Evolutionary conservation across 2,329 filamentous ascomycete species (phyloP), one percentile per base, ranked within the genome.

Genomic region (Aspergillus novofumigatus): DNA sequence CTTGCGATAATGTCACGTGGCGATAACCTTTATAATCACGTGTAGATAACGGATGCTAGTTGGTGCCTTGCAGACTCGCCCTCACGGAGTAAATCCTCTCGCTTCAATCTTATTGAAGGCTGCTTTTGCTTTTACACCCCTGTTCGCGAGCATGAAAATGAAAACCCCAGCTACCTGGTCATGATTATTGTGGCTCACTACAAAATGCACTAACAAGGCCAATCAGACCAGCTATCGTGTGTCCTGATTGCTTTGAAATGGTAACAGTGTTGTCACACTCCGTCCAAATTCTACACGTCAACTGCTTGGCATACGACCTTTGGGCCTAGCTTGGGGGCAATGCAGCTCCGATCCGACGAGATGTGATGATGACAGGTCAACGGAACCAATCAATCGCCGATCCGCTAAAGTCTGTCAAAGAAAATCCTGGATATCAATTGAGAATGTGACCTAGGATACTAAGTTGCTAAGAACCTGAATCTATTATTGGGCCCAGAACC

Each of bases 351-450:
- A 21, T 47, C 44, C 9, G 26, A n/a, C 11, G 7, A 38, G 20
- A 49, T 54, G 45, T 32, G 17, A 42, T 21, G 45, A 42, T 55
- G 53, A 55, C 53, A 55, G 53, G 50, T 55, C 35, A 11, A 51
- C n/a, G 23, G 21, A 20, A n/a, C 53, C 48, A 55, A 51, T 55
- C 44, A 51, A 44, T 28, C 8, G 44, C 10, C 1, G 23, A 47
- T 25, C 44, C 11, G 44, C 14, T 29, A 26, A 20, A 38, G 38
- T 14, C 48, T 51, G 53, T 49, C 47, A 45, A 17, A 28, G 20
- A 51, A 26, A 38, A 51, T n/a, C 20, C 11, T 14, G 29, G 17
- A 51, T n/a, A 41, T 32, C 3, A 11, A 41, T 35, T 35, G 26
- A 35, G 10, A 14, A 51, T 32, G 28, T 14, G 11, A 47, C 44